A percentile compares a stretch with the other conserved stretches of the same genome.
Conservation (phyloP, 2,329 filamentous ascomycete species). For the Trichoderma citrinoviride region DNA sequence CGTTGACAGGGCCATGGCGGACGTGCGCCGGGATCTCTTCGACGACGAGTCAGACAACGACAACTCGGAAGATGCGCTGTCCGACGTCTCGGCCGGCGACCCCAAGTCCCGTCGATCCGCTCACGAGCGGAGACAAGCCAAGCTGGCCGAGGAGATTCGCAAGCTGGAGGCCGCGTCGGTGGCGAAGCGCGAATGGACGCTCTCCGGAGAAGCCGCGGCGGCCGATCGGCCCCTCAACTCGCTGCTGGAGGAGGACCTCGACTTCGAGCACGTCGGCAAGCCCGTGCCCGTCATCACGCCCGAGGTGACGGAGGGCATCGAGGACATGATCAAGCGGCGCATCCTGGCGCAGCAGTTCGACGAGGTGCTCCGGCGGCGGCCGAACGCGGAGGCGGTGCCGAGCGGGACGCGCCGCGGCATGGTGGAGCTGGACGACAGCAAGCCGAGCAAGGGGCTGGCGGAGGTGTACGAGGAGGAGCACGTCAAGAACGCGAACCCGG, state of each 20-base stretch:
- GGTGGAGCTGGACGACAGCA: constrained; percentile 80
- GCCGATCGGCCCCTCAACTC: constrained; percentile 84
- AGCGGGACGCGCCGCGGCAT: constrained; percentile 64
- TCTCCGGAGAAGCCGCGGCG: constrained; percentile 83
- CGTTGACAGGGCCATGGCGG: constrained; percentile 77
- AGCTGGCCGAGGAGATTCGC: constrained; percentile 85
- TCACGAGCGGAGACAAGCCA: constrained; percentile 83
- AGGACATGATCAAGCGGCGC: constrained; percentile 88
- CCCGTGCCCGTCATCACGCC: constrained; percentile 91
- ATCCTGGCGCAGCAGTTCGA: constrained; percentile 91
- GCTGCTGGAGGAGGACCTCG: constrained; percentile 87
- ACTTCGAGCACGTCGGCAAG: constrained; percentile 94
- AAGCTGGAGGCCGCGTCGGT: constrained; percentile 86
- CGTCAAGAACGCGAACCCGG: constrained; percentile 71
- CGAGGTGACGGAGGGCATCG: constrained; percentile 86
- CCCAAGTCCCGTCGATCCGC: constrained; percentile 73
- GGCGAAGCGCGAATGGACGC: constrained; percentile 85
- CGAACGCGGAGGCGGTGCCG: constrained; percentile 66
- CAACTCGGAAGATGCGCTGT: constrained; percentile 63
- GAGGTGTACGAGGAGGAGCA: constrained; percentile 96
- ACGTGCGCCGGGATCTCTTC: constrained; percentile 87
- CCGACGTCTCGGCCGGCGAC: constrained; percentile 65
- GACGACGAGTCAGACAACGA: constrained; percentile 69
- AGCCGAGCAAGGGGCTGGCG: constrained; percentile 81
- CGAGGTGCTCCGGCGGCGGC: constrained; percentile 79